Conservation (phyloP, 2,329 filamentous ascomycete species). For the Sphaerulina populicola region DNA sequence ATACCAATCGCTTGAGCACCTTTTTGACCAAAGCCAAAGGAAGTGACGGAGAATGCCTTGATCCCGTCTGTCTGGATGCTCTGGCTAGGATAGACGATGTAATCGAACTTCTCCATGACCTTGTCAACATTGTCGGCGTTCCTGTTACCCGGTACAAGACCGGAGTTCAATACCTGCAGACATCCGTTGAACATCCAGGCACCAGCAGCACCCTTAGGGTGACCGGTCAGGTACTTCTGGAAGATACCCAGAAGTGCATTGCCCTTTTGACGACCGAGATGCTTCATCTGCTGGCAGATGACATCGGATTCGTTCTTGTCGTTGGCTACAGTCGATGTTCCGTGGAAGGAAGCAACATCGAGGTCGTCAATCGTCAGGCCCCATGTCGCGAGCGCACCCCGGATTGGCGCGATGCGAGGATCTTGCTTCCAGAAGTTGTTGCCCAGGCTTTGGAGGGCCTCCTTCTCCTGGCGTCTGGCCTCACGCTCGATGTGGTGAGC, state of each 20-base stretch:
- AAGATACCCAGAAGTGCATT: constrained; percentile 95
- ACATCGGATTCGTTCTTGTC: constrained; percentile 99
- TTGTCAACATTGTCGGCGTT: constrained; percentile 97
- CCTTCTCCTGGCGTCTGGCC: constrained; percentile 82
- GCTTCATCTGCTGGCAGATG: constrained; percentile 89
- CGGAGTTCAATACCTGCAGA: constrained; percentile 87
- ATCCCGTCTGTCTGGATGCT: constrained; percentile 94
- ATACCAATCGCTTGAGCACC: constrained; percentile 95
- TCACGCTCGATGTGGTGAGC: constrained; percentile 79
- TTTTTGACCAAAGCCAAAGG: constrained; percentile 99
- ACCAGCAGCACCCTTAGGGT: constrained; percentile 97
- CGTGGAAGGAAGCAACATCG: constrained; percentile 93
- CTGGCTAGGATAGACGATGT: constrained; percentile 93
- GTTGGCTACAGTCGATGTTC: constrained; percentile 95
- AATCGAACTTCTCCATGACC: constrained; percentile 93
- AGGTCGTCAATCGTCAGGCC: constrained; percentile 95
- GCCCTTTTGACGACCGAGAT: constrained; percentile 91
- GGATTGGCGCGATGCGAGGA: constrained; percentile 82
- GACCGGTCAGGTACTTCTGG: constrained; percentile 98
- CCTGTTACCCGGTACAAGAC: constrained; percentile 90
- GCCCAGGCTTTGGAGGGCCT: constrained; percentile 82
- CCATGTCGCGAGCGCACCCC: constrained; percentile 94
- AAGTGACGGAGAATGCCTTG: constrained; percentile 98
- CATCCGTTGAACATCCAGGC: constrained; percentile 99
- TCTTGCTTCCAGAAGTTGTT: constrained; percentile 99